Conservation (phyloP, 805 yeast species). For the Osmozyma mogii region DNA sequence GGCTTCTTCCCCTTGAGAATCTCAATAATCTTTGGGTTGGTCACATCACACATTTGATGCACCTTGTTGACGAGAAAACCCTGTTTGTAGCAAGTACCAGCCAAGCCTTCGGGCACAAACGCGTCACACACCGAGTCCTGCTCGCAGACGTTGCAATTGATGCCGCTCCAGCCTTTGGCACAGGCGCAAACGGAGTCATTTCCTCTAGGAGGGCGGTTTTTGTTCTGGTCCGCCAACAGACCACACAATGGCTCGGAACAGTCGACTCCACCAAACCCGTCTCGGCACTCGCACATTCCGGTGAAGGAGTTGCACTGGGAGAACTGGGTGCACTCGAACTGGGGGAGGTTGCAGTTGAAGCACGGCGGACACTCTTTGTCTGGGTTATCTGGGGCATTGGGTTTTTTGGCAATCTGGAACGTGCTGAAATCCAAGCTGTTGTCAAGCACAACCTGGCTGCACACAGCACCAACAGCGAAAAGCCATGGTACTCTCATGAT, state of each 20-base stretch:
- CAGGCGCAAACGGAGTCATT: conserved; percentile 58
- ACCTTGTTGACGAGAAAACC: conserved; percentile 76
- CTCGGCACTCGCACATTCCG: conserved; percentile 87
- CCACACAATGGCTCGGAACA: conserved; percentile 90
- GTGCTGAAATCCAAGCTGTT: too few species aligned
- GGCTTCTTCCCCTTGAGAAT: conserved; percentile 77
- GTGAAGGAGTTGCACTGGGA: conserved; percentile 81
- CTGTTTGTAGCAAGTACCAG: conserved; percentile 82
- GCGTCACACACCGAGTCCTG: conserved; percentile 70
- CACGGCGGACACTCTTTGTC: conserved; percentile 72
- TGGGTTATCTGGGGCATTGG: conserved; percentile 2
- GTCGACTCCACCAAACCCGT: conserved; percentile 91
- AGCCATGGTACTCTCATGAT: too few species aligned
- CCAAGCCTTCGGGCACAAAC: conserved; percentile 77
- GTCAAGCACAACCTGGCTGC: too few species aligned
- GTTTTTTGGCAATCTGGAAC: too few species aligned
- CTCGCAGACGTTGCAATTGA: conserved; percentile 85
- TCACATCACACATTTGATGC: conserved; percentile 92
- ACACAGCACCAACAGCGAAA: too few species aligned
- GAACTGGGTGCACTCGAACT: conserved; percentile 84
- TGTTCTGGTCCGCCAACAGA: conserved; percentile 53
- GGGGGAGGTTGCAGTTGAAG: conserved; percentile 90
- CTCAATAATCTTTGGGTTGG: conserved; percentile 76
- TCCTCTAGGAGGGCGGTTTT: conserved; percentile 56
- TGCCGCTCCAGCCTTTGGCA: conserved; percentile 84